A percentile compares a stretch with the other conserved stretches of the same genome.
phyloP scores from a whole-genome alignment of 495 filamentous ascomycete species.

The Xanthoparmelia taractica region DNA sequence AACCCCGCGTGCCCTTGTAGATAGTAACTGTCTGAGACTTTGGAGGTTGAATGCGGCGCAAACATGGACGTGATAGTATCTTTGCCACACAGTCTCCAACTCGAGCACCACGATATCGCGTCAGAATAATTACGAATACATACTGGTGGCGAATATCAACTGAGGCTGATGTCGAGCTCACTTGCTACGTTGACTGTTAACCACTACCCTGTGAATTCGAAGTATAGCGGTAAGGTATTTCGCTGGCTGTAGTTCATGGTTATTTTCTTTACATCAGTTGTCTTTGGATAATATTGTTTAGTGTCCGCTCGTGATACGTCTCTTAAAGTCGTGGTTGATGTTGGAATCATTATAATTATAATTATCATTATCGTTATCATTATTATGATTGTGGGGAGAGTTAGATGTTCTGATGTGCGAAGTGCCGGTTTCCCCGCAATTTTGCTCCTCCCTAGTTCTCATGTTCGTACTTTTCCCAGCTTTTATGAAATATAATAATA shows the following conservation, averaged over 20 bases:
- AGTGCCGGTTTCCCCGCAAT: not conserved
- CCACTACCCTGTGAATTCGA: not conserved
- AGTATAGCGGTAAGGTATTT: not conserved
- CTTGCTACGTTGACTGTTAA: not conserved
- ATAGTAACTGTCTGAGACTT: not conserved
- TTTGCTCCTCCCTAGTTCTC: not conserved
- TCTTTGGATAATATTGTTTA: not conserved
- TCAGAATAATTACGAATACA: too few relatives aligned
- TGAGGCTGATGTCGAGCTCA: not conserved
- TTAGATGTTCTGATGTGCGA: not conserved
- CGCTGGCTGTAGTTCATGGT: not conserved
- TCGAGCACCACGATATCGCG: not conserved
- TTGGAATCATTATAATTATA: too few relatives aligned
- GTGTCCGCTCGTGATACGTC: not conserved
- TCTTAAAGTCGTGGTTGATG: not conserved
- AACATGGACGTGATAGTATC: not conserved
- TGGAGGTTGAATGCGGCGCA: not conserved
- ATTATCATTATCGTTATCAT: too few relatives aligned
- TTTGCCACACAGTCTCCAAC: not conserved
- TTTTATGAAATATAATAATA: too few relatives aligned
- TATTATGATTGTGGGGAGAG: not conserved
- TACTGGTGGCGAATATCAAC: too few relatives aligned
- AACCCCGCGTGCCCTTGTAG: not conserved
- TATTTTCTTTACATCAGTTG: not conserved
- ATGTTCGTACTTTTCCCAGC: not conserved